Conservation (phyloP, 805 yeast species). For the Ogataea zsoltii region DNA sequence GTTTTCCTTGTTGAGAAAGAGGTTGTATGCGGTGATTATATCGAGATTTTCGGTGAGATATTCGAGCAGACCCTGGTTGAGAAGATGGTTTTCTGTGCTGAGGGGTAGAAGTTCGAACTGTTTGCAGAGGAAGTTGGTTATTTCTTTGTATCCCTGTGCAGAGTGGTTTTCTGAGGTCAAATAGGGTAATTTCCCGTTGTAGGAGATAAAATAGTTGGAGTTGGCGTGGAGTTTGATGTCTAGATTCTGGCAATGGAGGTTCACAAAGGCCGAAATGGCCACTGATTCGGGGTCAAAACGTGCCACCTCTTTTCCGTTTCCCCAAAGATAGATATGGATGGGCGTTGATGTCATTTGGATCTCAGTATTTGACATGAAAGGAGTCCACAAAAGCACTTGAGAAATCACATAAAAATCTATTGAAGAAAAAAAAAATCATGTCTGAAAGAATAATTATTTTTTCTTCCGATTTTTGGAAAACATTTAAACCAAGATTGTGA, state of each 20-base stretch:
- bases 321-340: constrained; percentile 44
- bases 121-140: constrained; percentile 34
- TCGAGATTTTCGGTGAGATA: constrained; percentile 43
- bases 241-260: constrained; percentile 23
- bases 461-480: too few species aligned
- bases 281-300: constrained; percentile 52
- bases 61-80: constrained; percentile 46
- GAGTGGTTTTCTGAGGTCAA: constrained; percentile 27
- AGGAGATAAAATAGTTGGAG: constrained; percentile 56
- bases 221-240: constrained; percentile 49
- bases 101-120: neutral
- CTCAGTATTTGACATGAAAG: too few species aligned
- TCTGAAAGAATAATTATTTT: too few species aligned
- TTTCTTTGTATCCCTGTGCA: constrained; percentile 44
- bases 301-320: constrained; percentile 39
- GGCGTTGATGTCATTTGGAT: too few species aligned
- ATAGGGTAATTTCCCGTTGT: constrained; percentile 51
- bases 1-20: constrained; percentile 56
- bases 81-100: constrained; percentile 23
- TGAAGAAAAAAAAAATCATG: too few species aligned
- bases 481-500: too few species aligned
- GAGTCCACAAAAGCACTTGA: too few species aligned
- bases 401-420: too few species aligned
- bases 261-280: constrained; percentile 47
- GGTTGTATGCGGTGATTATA: constrained; percentile 54